Base-by-base conservation (phyloP, 208 protist species). In the Acanthamoeba rhysodes region DNA sequence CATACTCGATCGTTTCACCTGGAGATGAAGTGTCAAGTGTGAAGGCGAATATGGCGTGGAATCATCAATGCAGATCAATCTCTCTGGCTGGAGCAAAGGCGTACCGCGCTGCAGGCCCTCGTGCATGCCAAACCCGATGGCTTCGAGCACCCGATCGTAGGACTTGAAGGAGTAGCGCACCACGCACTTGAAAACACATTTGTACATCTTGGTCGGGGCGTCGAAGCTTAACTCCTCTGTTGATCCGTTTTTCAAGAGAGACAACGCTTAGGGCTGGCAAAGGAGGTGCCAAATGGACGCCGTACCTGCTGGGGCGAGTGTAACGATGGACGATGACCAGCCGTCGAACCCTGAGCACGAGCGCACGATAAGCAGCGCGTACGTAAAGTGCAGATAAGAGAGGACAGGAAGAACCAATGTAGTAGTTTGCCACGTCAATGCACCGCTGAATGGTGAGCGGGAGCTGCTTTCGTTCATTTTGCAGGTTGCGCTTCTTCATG, bases 401-500 rank as follows among this genome's bases (percentile, higher is more conserved):
- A 20, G 14, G 14, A 9, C 0, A 20, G 55, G 55, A 59, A 12
- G 55, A 59, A 53, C 85, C 87, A 1, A 92, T 76, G 87, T 74
- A 92, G 64, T 92, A 92, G 87, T 92, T 92, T 2, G 87, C 64
- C 29, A 92, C 62, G 29, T 92, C 87, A 37, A 76, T 92, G 87
- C 59, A 76, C 22, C 87, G 53, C 59, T 76, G 87, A 50, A 92
- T 92, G 14, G 87, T 92, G 41, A 92, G 87, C 12, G 87, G 87
- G 5, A 92, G 37, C 68, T 93, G 66, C 68, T 78, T 93, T 41
- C 68, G 62, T 37, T 93, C 88, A 37, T 93, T 93, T 32, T 78
- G 62, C 5, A 48, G 62, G 24, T 93, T 93, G 22, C 62, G 32
- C 41, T 78, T 78, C 68, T 93, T 93, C 41, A 80, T 76, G 66